Conservation (phyloP, 345 rosid species). For the Raphanus sativus region DNA sequence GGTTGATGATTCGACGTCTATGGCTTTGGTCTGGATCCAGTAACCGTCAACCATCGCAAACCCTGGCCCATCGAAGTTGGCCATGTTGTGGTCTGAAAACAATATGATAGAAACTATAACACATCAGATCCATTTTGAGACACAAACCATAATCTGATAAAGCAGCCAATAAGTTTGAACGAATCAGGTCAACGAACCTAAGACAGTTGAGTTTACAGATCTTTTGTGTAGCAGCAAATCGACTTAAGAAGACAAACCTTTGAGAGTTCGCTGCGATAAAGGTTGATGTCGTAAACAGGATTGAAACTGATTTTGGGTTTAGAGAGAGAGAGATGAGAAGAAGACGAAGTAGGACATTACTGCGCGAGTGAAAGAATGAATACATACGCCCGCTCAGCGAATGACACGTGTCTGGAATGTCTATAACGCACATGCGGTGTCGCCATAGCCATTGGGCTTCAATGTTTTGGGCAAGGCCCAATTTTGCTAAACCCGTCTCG, state of each 20-base stretch:
- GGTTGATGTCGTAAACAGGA: slow-evolving; percentile 12
- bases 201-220: neutral
- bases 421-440: slow-evolving; percentile 14
- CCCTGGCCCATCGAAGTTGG: slow-evolving; percentile 36
- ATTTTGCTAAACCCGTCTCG: neutral
- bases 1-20: slow-evolving; percentile 31
- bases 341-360: neutral
- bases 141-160: neutral
- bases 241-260: slow-evolving; percentile 22
- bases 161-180: neutral
- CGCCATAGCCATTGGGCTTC: neutral
- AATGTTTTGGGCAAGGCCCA: neutral
- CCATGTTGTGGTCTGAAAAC: slow-evolving; percentile 27
- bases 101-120: neutral
- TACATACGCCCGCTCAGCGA: neutral
- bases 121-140: neutral
- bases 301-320: neutral
- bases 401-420: slow-evolving; percentile 7
- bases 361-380: slow-evolving; percentile 1
- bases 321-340: slow-evolving; percentile 6
- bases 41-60: slow-evolving; percentile 31
- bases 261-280: neutral
- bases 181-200: slow-evolving; percentile 8
- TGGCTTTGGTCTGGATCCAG: slow-evolving; percentile 38
- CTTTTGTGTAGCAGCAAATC: neutral